Base-by-base conservation (phyloP, 202 grass and related monocot genomes). In the Miscanthus sacchariflorus region DNA sequence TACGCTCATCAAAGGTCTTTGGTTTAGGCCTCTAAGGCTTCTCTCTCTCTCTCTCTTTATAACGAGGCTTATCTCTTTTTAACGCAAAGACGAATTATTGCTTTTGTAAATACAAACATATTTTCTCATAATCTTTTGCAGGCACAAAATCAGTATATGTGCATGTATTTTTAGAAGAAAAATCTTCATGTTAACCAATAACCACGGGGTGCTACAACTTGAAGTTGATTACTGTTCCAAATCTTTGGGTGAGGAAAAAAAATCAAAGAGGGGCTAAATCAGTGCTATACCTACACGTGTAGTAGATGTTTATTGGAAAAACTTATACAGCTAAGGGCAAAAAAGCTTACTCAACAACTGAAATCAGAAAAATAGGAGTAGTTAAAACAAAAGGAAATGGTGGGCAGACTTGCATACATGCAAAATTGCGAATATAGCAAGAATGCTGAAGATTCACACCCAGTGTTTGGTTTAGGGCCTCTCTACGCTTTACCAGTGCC, bases 1-100 rank as follows among this genome's bases (percentile, higher is more conserved):
- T 85, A 45, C 64, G 12, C 77, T 71, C 72, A 78, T 71, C 72
- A 78, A 82, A 78, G 25, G 56, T 40, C 13, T 82, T 84, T 82
- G 35, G 66, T 73, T 82, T 78, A 78, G 72, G 3, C 58, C 58
- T 24, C 36, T 67, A 50, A 38, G 56, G 7, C 74, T 56, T 74
- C 25, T 63, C 18, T 33, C 25, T 42, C 33, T 35, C 33, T 38
- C 36, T 38, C 5, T 38, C 4, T 36, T 36, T 5, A 36, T 36
- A 36, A 36, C 36, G 36, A 36, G 36, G 36, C 36, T 36, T 36
- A 36, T 36, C 4, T 36, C 36, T 36, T 36, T 36, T 36, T 63
- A 3, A 24, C 23, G 49, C 68, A 27, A 17, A 5, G n/a, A 58
- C 43, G 23, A 72, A 25, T 18, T 17, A 40, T 27, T 12, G 9